These are phyloP conservation scores for Dorcoceras hygrometricum DNA, from an alignment of 257 asterid genomes.

Conservation along the genomic window DNA sequence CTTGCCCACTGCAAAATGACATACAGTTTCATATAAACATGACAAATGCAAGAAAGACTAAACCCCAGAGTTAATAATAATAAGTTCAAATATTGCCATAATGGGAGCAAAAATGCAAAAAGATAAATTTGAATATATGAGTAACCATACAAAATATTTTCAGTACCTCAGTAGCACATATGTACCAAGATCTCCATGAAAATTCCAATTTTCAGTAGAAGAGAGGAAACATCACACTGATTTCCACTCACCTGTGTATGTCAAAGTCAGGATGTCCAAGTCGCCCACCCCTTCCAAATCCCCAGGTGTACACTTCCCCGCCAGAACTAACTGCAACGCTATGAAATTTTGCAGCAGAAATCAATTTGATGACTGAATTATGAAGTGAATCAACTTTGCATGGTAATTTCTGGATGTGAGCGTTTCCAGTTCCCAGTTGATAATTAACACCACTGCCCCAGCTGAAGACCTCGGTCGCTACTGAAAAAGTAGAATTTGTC, in stretches of 20 bases:
- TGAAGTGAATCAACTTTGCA: conserved; percentile 93
- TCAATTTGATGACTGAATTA: conserved; percentile 58
- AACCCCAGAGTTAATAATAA: background rate
- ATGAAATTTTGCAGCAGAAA: conserved; percentile 94
- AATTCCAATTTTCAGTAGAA: background rate
- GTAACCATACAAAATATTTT: conserved; percentile 3
- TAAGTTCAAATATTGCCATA: background rate
- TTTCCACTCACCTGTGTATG: conserved; percentile 70
- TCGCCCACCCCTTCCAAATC: conserved; percentile 99
- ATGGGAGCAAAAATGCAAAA: conserved; percentile 3
- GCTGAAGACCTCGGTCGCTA: conserved; percentile 86
- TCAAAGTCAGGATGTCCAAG: conserved; percentile 97
- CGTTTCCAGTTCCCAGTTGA: conserved; percentile 98
- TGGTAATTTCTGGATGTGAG: conserved; percentile 91
- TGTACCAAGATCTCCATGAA: background rate
- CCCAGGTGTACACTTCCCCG: conserved; percentile 98
- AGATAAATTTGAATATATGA: conserved; percentile 3
- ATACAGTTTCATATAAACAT: conserved; percentile 16
- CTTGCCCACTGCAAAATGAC: conserved; percentile 82
- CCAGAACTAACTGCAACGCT: conserved; percentile 82
- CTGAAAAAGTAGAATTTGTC: conserved; percentile 34
- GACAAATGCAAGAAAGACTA: background rate
- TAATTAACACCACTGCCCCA: conserved; percentile 99
- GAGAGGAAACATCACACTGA: conserved; percentile 2
- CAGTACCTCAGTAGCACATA: background rate